phyloP scores from a whole-genome alignment of 768 basidiomycete species.

The Hericium rajendrae region DNA sequence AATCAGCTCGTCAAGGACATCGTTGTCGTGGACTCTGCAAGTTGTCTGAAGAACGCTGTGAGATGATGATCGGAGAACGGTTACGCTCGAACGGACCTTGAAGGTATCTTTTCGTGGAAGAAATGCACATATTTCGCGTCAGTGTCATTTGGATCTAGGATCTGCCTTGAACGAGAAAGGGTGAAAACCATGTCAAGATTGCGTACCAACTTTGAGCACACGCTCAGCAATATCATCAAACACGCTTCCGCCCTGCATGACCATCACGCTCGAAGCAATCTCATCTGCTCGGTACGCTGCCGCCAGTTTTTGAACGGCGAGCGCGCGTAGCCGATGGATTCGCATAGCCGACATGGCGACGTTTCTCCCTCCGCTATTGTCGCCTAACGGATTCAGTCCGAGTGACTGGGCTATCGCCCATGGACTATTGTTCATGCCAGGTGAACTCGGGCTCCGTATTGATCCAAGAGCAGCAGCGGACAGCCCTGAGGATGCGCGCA shows the following conservation, averaged over 20 bases:
- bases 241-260: constrained; percentile 90
- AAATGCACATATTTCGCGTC: constrained; percentile 88
- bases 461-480: constrained; percentile 66
- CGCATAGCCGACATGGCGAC: constrained; percentile 81
- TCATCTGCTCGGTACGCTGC: constrained; percentile 82
- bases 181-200: neutral
- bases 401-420: constrained; percentile 59
- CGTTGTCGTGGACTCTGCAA: constrained; percentile 77
- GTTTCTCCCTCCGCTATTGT: constrained; percentile 51
- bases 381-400: constrained; percentile 51
- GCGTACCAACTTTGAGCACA: constrained; percentile 61
- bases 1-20: constrained; percentile 74
- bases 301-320: constrained; percentile 82
- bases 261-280: constrained; percentile 87
- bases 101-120: constrained; percentile 93
- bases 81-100: constrained; percentile 45
- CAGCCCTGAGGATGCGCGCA: constrained; percentile 79
- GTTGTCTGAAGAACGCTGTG: constrained; percentile 43
- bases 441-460: constrained; percentile 34
- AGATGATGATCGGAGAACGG: constrained; percentile 8
- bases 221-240: constrained; percentile 89
- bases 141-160: constrained; percentile 58
- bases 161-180: neutral
- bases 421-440: constrained; percentile 33
- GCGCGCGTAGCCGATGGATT: constrained; percentile 65